Evolutionary conservation across 345 rosid species (phyloP).

Genomic region (Hypericum perforatum): DNA sequence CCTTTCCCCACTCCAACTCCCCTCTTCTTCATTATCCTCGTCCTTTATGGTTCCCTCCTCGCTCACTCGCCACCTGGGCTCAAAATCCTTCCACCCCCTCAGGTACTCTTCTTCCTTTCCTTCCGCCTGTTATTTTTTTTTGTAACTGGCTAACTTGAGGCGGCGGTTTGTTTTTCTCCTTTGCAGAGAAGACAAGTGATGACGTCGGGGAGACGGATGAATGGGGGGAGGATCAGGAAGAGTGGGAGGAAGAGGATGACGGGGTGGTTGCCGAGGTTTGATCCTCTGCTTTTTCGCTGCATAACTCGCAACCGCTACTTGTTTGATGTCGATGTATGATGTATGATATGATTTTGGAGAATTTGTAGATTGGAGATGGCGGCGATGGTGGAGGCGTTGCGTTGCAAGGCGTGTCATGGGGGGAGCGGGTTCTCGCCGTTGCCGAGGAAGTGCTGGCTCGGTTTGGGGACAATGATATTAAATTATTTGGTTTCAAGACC

Average conservation of each 20-base stretch:
- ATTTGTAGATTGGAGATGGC: constrained; percentile 64
- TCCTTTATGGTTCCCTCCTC: not conserved
- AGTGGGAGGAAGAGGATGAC: constrained; percentile 14
- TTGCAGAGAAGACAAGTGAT: not conserved
- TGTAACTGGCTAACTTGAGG: not conserved
- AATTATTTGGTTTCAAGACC: constrained; percentile 67
- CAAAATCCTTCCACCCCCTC: not conserved
- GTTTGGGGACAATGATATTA: constrained; percentile 33
- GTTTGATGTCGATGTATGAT: not conserved
- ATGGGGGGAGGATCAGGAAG: not conserved
- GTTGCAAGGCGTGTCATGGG: constrained; percentile 62
- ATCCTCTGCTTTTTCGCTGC: not conserved
- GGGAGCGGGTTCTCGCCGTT: constrained; percentile 54
- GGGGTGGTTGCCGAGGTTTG: constrained; percentile 52
- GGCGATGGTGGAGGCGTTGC: constrained; percentile 88
- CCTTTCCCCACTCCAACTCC: not conserved
- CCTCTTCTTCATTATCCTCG: not conserved
- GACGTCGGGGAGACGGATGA: not conserved
- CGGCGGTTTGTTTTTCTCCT: not conserved
- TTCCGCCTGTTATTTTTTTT: not conserved
- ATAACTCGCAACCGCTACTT: not conserved
- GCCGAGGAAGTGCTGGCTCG: constrained; percentile 43
- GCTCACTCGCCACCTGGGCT: not conserved
- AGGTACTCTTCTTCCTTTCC: not conserved
- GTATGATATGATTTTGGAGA: not conserved